Evolutionary conservation across 352 stramenopile genomes (phyloP).

Genomic region (Thraustochytrium striatum): DNA sequence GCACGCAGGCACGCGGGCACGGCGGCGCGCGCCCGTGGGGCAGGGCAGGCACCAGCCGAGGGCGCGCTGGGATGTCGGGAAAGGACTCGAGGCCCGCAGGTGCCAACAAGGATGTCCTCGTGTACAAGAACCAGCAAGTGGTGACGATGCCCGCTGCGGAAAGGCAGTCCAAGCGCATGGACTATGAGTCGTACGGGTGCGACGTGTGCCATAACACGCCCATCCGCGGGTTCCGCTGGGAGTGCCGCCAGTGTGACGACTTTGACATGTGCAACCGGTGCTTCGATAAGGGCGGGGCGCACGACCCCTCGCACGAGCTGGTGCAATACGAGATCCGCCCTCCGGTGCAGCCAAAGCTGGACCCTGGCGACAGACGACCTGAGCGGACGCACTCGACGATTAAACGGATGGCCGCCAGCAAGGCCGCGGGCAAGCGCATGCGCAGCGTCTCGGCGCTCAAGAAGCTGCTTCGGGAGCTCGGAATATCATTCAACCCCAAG

Average conservation of each 20-base stretch:
- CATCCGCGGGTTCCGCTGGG: constrained; percentile 23
- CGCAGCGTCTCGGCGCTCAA: neutral
- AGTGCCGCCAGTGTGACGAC: constrained; percentile 20
- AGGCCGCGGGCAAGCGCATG: neutral
- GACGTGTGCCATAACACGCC: constrained; percentile 30
- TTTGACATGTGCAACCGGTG: constrained; percentile 47
- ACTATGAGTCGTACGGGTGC: constrained; percentile 33
- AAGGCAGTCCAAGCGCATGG: constrained; percentile 14
- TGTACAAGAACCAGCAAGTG: too few relatives aligned
- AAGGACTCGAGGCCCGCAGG: too few relatives aligned
- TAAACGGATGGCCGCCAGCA: neutral
- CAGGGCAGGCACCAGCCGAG: too few relatives aligned
- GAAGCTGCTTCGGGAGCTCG: neutral
- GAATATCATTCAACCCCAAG: neutral
- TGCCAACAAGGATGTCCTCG: too few relatives aligned
- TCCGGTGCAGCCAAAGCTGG: too few relatives aligned
- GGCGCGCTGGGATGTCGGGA: too few relatives aligned
- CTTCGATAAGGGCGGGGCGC: neutral
- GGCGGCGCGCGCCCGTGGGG: too few relatives aligned
- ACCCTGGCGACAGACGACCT: too few relatives aligned
- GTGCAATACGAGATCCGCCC: constrained; percentile 1
- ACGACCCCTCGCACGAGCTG: neutral
- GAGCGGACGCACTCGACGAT: neutral
- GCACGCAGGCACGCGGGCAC: too few relatives aligned
- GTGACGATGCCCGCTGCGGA: too few relatives aligned